Evolutionary conservation across 2,329 filamentous ascomycete genomes (phyloP).

Genomic region (Fusarium fujikuroi): DNA sequence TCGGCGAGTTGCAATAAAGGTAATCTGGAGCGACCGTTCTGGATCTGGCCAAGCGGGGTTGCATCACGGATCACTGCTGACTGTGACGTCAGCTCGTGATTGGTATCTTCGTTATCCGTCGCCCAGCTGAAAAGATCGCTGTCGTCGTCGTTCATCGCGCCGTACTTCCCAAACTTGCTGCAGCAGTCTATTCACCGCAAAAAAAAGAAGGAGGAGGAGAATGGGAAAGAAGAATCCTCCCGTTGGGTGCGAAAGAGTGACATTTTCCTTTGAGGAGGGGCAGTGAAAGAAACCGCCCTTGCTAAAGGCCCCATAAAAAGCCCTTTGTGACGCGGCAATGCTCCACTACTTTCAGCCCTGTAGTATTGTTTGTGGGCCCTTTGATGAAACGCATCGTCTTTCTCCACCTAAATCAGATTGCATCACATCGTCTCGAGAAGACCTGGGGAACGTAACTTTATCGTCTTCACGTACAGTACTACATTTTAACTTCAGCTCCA

Average conservation of each 20-base stretch:
- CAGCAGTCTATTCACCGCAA: background rate
- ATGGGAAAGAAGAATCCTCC: background rate
- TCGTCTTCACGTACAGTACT: background rate
- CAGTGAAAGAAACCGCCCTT: no score
- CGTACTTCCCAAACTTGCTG: background rate
- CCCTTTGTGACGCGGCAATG: background rate
- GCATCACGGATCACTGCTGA: no score
- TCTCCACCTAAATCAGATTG: background rate
- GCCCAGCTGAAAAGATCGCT: background rate
- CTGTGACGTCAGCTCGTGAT: background rate
- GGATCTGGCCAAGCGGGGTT: no score
- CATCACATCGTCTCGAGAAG: background rate
- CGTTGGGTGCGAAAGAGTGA: background rate
- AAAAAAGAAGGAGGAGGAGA: background rate
- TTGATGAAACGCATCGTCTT: background rate
- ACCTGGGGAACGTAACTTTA: background rate
- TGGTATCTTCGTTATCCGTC: background rate
- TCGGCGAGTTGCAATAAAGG: no score
- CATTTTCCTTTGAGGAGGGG: background rate
- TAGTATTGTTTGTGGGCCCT: background rate
- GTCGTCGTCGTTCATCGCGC: background rate
- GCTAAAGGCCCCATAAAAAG: no score
- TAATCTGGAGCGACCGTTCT: no score
- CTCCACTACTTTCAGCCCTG: background rate
- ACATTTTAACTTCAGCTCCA: background rate